Percentiles rank a stretch among this genome's conserved stretches.
These are phyloP conservation scores for Cyberlindnera misumaiensis DNA, from an alignment of 805 yeast species.

Conservation along the genomic window DNA sequence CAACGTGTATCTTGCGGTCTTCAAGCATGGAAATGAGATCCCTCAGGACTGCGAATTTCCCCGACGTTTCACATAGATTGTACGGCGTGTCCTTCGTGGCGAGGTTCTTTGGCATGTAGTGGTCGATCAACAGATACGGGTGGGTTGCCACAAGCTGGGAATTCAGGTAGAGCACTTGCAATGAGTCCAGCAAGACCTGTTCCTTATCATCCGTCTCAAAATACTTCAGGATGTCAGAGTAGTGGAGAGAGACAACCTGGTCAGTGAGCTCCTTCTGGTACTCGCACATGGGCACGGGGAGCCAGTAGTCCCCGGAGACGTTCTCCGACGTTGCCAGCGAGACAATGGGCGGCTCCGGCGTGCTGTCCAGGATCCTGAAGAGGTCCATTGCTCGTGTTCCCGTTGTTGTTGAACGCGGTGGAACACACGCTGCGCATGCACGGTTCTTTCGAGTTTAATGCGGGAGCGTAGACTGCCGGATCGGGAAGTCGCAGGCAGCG, in stretches of 20 bases:
- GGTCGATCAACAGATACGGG: slow-evolving; percentile 80
- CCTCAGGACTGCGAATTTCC: slow-evolving; percentile 69
- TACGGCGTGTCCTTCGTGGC: slow-evolving; percentile 64
- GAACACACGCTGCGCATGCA: too few species aligned
- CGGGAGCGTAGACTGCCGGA: too few species aligned
- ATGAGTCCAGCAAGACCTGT: slow-evolving; percentile 62
- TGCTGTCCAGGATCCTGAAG: slow-evolving; percentile 67
- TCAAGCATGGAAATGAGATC: slow-evolving; percentile 55
- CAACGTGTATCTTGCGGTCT: slow-evolving; percentile 45
- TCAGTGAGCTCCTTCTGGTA: slow-evolving; percentile 86
- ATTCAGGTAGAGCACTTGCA: slow-evolving; percentile 68
- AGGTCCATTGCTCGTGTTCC: slow-evolving; percentile 47
- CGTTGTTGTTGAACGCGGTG: not conserved
- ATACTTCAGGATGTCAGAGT: slow-evolving; percentile 81
- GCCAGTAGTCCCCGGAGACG: slow-evolving; percentile 54
- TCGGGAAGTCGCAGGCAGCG: too few species aligned
- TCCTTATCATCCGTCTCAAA: slow-evolving; percentile 54
- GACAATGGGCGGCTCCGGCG: slow-evolving; percentile 77
- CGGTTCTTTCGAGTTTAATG: too few species aligned
- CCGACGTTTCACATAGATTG: slow-evolving; percentile 70
- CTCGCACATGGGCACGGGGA: slow-evolving; percentile 79
- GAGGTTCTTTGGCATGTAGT: slow-evolving; percentile 76
- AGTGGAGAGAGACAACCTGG: slow-evolving; percentile 86
- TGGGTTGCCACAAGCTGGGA: slow-evolving; percentile 80
- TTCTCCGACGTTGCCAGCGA: slow-evolving; percentile 23